phyloP scores from a whole-genome alignment of 805 yeast genomes.

The Candida suzukii region DNA sequence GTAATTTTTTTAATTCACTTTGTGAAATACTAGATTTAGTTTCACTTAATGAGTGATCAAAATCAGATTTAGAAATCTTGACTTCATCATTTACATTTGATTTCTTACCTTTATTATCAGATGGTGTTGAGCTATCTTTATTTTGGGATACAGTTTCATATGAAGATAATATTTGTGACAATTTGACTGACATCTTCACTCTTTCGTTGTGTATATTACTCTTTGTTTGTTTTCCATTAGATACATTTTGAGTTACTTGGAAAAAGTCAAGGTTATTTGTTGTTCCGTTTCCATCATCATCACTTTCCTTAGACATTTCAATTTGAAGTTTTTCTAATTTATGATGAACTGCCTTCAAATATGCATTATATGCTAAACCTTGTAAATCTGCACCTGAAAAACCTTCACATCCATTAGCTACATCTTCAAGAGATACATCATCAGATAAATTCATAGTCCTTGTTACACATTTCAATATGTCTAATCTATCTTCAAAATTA shows the following conservation, averaged over 20 bases:
- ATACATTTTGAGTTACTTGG: slow-evolving; percentile 6
- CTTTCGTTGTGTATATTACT: slow-evolving; percentile 3
- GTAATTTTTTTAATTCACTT: slow-evolving; percentile 58
- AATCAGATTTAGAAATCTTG: slow-evolving; percentile 44
- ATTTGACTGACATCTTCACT: slow-evolving; percentile 12
- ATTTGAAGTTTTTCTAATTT: slow-evolving; percentile 45
- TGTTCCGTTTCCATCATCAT: not conserved
- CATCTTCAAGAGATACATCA: slow-evolving; percentile 41
- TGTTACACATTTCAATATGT: slow-evolving; percentile 56
- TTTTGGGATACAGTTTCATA: not conserved
- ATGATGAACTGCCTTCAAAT: slow-evolving; percentile 75
- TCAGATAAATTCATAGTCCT: slow-evolving; percentile 52
- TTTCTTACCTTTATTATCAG: slow-evolving; percentile 11
- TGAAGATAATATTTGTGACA: slow-evolving; percentile 9
- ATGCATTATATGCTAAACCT: slow-evolving; percentile 87
- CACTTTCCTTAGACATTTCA: slow-evolving; percentile 11
- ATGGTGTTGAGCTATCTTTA: slow-evolving; percentile 6
- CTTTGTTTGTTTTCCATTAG: slow-evolving; percentile 1
- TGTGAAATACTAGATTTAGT: slow-evolving; percentile 87
- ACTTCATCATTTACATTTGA: slow-evolving; percentile 24
- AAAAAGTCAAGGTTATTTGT: slow-evolving; percentile 13
- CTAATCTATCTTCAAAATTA: slow-evolving; percentile 55
- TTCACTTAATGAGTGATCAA: slow-evolving; percentile 56
- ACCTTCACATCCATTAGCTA: slow-evolving; percentile 62
- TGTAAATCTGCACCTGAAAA: slow-evolving; percentile 95